A percentile compares a stretch with the other conserved stretches of the same genome.
phyloP scores from a whole-genome alignment of 139 green algal species.

The Desmodesmus armatus region DNA sequence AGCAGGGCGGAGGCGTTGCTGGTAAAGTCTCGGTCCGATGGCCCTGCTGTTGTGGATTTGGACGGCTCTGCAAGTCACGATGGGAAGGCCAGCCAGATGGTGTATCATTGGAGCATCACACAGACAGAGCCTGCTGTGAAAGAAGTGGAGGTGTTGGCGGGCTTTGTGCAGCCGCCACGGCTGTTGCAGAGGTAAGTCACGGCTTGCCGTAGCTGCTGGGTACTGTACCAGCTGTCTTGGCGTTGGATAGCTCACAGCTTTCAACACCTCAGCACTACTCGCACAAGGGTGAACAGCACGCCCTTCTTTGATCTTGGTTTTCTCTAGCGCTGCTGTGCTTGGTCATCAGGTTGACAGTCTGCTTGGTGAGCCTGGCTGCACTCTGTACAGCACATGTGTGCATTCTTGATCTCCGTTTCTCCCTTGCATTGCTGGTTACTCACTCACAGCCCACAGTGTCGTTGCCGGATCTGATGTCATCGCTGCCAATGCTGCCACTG shows the following conservation, averaged over 20 bases:
- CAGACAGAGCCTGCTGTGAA: constrained; percentile 29
- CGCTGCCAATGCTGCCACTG: background rate
- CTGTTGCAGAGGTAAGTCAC: background rate
- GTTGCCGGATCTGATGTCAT: background rate
- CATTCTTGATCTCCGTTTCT: no score
- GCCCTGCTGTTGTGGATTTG: background rate
- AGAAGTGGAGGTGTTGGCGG: background rate
- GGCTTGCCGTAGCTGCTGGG: background rate
- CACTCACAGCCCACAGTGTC: no score
- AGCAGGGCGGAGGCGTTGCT: background rate
- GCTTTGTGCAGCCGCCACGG: background rate
- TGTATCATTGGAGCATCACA: constrained; percentile 20
- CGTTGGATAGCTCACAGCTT: no score
- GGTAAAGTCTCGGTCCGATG: constrained; percentile 13
- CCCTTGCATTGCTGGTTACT: no score
- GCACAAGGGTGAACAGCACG: no score
- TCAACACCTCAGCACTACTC: no score
- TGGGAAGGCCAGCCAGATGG: background rate
- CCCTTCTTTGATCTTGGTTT: background rate
- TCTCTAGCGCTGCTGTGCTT: background rate
- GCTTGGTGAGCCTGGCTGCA: no score
- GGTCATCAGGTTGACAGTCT: no score
- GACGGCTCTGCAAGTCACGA: constrained; percentile 11
- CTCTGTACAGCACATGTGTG: no score
- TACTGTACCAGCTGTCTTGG: no score